These are phyloP conservation scores for Pythium catenulatum DNA, from an alignment of 352 stramenopile genomes.

Conservation along the genomic window DNA sequence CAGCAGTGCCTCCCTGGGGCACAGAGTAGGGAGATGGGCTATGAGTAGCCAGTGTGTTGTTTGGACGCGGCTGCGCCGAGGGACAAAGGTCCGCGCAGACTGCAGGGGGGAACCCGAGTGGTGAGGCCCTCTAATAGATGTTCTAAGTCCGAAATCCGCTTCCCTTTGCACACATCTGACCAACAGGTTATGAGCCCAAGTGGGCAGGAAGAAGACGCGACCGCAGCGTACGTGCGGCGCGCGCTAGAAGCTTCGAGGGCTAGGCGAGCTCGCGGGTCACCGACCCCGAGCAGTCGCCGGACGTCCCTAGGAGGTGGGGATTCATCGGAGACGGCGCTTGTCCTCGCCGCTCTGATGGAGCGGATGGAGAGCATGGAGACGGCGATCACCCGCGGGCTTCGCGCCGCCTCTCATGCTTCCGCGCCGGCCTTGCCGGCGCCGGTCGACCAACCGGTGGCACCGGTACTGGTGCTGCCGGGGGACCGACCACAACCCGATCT, in stretches of 20 bases:
- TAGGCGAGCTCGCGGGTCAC: not conserved
- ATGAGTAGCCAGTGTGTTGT: not conserved
- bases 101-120: not conserved
- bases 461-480: not conserved
- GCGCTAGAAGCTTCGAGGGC: not conserved
- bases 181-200: slow-evolving; percentile 15
- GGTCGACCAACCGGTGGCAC: not conserved
- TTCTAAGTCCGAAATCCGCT: not conserved
- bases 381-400: not conserved
- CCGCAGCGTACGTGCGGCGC: not conserved
- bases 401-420: not conserved
- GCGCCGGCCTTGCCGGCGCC: not conserved
- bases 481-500: too few relatives aligned
- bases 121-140: too few relatives aligned
- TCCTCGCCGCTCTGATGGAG: not conserved
- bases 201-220: not conserved
- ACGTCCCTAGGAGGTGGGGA: not conserved
- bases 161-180: not conserved
- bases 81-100: not conserved
- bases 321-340: not conserved
- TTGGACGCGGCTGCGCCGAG: not conserved
- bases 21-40: too few relatives aligned
- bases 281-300: not conserved
- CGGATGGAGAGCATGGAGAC: not conserved
- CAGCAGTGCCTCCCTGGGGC: not conserved